These are phyloP conservation scores for Colletotrichum sublineola DNA, from an alignment of 2,329 filamentous ascomycete genomes.

Conservation along the genomic window DNA sequence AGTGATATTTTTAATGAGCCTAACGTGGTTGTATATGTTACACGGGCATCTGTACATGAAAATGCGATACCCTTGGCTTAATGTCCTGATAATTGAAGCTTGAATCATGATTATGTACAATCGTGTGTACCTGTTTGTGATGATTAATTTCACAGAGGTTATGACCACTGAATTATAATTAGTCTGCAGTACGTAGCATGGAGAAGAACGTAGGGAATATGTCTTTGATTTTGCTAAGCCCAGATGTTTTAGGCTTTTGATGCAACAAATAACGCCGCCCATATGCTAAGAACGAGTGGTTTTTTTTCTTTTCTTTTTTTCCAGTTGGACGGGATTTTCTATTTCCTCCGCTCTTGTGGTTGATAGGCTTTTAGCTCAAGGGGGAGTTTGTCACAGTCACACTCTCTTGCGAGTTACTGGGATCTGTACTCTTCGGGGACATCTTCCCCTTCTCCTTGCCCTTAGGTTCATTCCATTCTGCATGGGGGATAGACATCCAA, in stretches of 20 bases:
- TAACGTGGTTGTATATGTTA: background rate
- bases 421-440: background rate
- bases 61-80: background rate
- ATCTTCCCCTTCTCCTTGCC: conserved; percentile 13
- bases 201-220: background rate
- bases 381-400: background rate
- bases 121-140: too few species aligned
- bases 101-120: background rate
- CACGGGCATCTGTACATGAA: too few species aligned
- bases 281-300: background rate
- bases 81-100: background rate
- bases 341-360: background rate
- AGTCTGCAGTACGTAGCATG: background rate
- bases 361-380: background rate
- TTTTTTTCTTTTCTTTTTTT: too few species aligned
- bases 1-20: background rate
- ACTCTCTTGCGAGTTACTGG: conserved; percentile 21
- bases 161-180: too few species aligned
- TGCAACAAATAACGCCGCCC: conserved; percentile 1
- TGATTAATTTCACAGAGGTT: too few species aligned
- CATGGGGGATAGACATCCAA: conserved; percentile 53
- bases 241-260: background rate
- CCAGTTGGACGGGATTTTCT: too few species aligned
- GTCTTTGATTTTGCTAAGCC: background rate
- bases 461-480: conserved; percentile 35